phyloP scores from a whole-genome alignment of 768 basidiomycete species.

The Mycena pura region DNA sequence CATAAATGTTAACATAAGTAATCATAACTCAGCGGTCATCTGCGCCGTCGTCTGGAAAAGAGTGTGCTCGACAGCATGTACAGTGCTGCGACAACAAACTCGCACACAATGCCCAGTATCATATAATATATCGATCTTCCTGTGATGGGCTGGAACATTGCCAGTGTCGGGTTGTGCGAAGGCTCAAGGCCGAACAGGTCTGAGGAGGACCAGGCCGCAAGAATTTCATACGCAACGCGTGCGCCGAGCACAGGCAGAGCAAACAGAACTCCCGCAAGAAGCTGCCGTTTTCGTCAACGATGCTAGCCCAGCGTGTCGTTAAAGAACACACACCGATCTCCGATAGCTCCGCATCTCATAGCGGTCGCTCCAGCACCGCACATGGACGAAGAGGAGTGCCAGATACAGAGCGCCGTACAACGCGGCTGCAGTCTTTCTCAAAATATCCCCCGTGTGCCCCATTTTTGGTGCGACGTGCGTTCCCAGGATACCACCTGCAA shows the following conservation, averaged over 20 bases:
- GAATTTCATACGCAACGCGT: slow-evolving; percentile 61
- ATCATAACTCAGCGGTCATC: slow-evolving; percentile 15
- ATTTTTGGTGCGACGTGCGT: slow-evolving; percentile 41
- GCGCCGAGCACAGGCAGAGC: slow-evolving; percentile 69
- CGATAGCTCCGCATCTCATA: slow-evolving; percentile 55
- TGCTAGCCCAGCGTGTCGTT: not conserved
- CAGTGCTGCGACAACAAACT: slow-evolving; percentile 56
- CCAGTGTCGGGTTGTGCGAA: slow-evolving; percentile 50
- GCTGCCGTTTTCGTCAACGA: slow-evolving; percentile 42
- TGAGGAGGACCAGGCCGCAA: slow-evolving; percentile 64
- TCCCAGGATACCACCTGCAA: slow-evolving; percentile 56
- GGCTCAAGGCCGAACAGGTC: slow-evolving; percentile 46
- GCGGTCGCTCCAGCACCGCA: slow-evolving; percentile 53
- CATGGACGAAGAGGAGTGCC: slow-evolving; percentile 45
- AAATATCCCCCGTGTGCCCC: slow-evolving; percentile 41
- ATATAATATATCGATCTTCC: slow-evolving; percentile 67
- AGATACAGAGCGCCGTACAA: slow-evolving; percentile 52
- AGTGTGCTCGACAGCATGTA: slow-evolving; percentile 56
- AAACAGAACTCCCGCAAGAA: slow-evolving; percentile 58
- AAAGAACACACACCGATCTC: slow-evolving; percentile 44
- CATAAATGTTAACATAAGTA: slow-evolving; percentile 25
- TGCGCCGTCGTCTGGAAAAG: slow-evolving; percentile 9
- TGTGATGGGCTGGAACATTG: slow-evolving; percentile 61
- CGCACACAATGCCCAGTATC: slow-evolving; percentile 65
- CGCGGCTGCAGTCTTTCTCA: slow-evolving; percentile 51